These are phyloP conservation scores for Penicillium arizonense DNA, from an alignment of 495 filamentous ascomycete species.

Conservation along the genomic window DNA sequence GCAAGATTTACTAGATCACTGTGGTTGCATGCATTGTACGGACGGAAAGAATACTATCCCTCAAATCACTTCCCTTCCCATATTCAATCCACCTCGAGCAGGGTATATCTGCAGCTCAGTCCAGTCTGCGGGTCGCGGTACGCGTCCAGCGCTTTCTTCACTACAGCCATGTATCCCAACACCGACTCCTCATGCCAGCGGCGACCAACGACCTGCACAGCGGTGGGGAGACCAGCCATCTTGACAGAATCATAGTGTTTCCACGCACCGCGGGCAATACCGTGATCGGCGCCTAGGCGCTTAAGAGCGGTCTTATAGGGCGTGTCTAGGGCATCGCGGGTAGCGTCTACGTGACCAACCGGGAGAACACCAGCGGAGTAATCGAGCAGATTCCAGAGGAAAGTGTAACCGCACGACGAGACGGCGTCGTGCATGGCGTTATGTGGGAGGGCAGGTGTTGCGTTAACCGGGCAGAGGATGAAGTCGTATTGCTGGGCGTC, in stretches of 20 bases:
- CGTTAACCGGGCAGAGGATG: conserved; percentile 81
- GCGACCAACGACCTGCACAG: conserved; percentile 80
- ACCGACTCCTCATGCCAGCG: conserved; percentile 93
- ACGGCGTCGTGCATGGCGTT: conserved; percentile 84
- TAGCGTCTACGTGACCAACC: conserved; percentile 77
- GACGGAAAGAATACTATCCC: too few relatives aligned
- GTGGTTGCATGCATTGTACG: too few relatives aligned
- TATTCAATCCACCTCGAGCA: conserved; percentile 57
- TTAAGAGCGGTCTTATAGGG: conserved; percentile 49
- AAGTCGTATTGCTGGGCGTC: conserved; percentile 67
- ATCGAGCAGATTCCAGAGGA: conserved; percentile 93
- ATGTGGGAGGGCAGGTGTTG: conserved; percentile 86
- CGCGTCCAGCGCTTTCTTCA: conserved; percentile 71
- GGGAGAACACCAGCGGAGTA: conserved; percentile 85
- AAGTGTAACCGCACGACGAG: conserved; percentile 90
- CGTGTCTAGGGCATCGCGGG: conserved; percentile 61
- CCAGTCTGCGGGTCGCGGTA: conserved; percentile 32
- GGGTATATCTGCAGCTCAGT: conserved; percentile 57
- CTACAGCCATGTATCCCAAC: conserved; percentile 74
- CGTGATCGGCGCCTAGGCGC: conserved; percentile 55
- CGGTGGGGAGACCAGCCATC: conserved; percentile 89
- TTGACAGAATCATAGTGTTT: conserved; percentile 77
- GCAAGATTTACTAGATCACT: too few relatives aligned
- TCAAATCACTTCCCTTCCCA: neutral
- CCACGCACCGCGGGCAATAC: conserved; percentile 80